These are phyloP conservation scores for Asterochloris sp. DNA, from an alignment of 139 green algal genomes.

Conservation along the genomic window DNA sequence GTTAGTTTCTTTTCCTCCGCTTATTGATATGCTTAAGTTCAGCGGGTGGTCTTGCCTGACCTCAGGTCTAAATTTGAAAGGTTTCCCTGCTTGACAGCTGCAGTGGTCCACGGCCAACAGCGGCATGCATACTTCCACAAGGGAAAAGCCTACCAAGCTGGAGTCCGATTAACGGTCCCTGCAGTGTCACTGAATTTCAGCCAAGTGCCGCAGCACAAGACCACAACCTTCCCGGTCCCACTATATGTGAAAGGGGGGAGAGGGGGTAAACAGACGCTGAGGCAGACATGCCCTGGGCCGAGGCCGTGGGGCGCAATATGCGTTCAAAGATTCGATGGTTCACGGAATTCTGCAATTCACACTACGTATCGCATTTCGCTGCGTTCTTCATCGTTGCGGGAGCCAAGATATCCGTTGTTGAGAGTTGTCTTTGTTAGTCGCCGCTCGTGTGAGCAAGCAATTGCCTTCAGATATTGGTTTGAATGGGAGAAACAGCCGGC, in stretches of 20 bases:
- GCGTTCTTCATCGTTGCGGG: conserved; percentile 91
- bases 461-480: conserved; percentile 30
- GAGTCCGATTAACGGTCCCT: conserved; percentile 22
- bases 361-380: conserved; percentile 95
- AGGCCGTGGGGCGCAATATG: conserved; percentile 83
- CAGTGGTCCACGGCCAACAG: conserved; percentile 6
- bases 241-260: neutral
- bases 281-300: conserved; percentile 81
- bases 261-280: conserved; percentile 74
- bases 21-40: conserved; percentile 97
- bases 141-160: conserved; percentile 40
- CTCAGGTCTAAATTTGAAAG: conserved; percentile 69
- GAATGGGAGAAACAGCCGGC: conserved; percentile 3
- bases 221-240: conserved; percentile 37
- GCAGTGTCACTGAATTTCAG: conserved; percentile 53
- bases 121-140: conserved; percentile 16
- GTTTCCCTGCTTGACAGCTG: conserved; percentile 13
- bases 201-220: conserved; percentile 41
- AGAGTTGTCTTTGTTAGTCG: conserved; percentile 72
- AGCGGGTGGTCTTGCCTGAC: conserved; percentile 87
- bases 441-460: neutral
- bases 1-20: conserved; percentile 96
- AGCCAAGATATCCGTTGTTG: conserved; percentile 89
- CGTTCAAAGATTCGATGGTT: conserved; percentile 95
- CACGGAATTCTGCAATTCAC: conserved; percentile 92